Base-by-base conservation (phyloP, 495 filamentous ascomycete genomes). In the Alectoria sarmentosa region DNA sequence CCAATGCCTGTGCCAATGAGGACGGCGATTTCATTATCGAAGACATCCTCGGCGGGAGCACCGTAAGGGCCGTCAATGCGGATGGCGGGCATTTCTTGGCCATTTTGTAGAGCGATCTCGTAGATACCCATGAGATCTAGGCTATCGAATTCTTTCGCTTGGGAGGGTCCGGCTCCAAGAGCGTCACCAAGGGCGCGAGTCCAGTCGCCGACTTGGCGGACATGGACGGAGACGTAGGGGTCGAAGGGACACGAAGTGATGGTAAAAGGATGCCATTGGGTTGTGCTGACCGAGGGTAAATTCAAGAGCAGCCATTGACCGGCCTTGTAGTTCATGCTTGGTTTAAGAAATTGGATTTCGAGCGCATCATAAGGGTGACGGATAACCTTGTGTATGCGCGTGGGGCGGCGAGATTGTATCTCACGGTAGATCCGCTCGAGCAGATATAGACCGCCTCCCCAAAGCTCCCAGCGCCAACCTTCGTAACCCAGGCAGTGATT, bases 191-290 rank as follows among this genome's bases (percentile, higher is more conserved):
- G 83, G 2, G 84, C 83, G 63, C 85, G 86, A 19, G 95, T 98
- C 75, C 94, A 98, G 74, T 98, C 94, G 62, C 94, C 94, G 14
- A 98, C 92, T 80, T 98, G 94, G 57, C 93, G 89, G 65, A 98
- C 86, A 73, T 98, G 94, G 30, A 98, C 83, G 60, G 90, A 94
- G 71, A 98, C 83, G 75, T 98, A 96, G 4, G 89, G 87, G 69
- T 99, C 94, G 70, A 90, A 91, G 32, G 95, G 94, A 76, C 95
- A 98, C 59, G 95, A 98, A 15, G 94, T 99, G 78, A 99, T 99
- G 73, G 94, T 99, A 75, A 98, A 99, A 21, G 94, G 94, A 76
- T 99, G 94, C 94, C 94, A 99, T 78, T 99, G 93, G 67, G 88
- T 86, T 64, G 78, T 83, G 61, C 90, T 95, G 48, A 99, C 86